phyloP scores from a whole-genome alignment of 345 rosid species.

The Diplotaxis tenuifolia region DNA sequence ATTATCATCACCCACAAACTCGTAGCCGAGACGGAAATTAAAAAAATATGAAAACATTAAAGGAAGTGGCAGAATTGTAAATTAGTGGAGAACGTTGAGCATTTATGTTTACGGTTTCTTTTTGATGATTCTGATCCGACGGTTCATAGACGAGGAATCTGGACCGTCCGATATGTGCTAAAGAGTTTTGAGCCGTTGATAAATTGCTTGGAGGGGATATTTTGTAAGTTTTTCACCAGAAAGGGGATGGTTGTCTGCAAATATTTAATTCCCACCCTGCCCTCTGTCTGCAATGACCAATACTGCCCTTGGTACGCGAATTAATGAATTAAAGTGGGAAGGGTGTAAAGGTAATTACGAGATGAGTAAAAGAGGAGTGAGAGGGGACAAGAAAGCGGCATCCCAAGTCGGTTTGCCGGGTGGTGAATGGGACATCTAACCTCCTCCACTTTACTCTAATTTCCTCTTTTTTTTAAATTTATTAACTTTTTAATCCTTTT shows the following conservation, averaged over 20 bases:
- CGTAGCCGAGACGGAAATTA: constrained; percentile 21
- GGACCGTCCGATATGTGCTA: constrained; percentile 3
- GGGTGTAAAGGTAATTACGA: not conserved
- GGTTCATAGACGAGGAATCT: not conserved
- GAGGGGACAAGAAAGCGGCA: constrained; percentile 49
- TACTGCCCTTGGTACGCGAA: not conserved
- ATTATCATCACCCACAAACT: constrained; percentile 37
- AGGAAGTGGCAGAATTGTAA: constrained; percentile 25
- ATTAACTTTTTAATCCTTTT: constrained; percentile 14
- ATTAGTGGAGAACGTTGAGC: constrained; percentile 16
- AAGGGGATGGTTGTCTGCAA: constrained; percentile 39
- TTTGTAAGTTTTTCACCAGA: constrained; percentile 25
- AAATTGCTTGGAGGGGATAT: constrained; percentile 27
- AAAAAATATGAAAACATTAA: not conserved
- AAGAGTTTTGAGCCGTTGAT: constrained; percentile 15
- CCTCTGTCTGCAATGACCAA: not conserved
- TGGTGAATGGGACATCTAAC: constrained; percentile 45
- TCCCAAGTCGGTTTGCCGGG: constrained; percentile 44
- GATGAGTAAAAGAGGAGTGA: constrained; percentile 7
- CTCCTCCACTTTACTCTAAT: constrained; percentile 35
- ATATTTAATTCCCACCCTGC: constrained; percentile 20
- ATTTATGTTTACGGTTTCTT: not conserved
- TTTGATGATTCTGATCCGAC: constrained; percentile 23
- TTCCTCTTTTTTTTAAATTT: not conserved
- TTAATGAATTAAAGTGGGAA: not conserved